Evolutionary conservation across 2,329 filamentous ascomycete genomes (phyloP), one percentile per base, ranked within the genome.

Genomic region (Botryotinia convoluta): DNA sequence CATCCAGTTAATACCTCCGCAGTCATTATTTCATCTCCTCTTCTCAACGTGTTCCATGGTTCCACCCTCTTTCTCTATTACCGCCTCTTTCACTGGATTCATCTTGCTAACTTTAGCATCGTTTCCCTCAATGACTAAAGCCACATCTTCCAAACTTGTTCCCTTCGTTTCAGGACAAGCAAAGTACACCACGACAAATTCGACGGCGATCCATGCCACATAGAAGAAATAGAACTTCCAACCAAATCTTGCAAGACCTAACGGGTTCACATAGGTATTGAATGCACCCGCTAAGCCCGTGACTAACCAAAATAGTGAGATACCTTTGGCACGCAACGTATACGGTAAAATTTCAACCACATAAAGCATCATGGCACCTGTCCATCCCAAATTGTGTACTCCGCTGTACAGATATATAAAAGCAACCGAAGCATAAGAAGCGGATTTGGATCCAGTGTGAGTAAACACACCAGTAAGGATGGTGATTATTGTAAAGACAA

Each of bases 41-140:
- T 61, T 65, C 61, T 73, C 73, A 35, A 74, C 37, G 69, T 74
- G 63, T n/a, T 73, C 71, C 60, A 42, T 35, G 9, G 4, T 48
- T 20, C 26, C 67, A 20, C 45, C 75, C 39, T 75, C 73, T 29
- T 79, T 76, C 32, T 74, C 67, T 44, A n/a, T 44, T 3, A 72
- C 44, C 14, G 29, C 73, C 54, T 76, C 71, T 22, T 48, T 60
- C 22, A 76, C 69, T 3, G 68, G 57, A 39, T 74, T 74, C 12
- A 61, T 65, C 57, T 73, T 74, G 45, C 74, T 73, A n/a, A 76
- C 70, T 16, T 63, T 69, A 9, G 87, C 87, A 62, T 87, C 84
- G 37, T 88, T 86, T 61, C 89, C 91, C 76, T 93, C 91, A 77
- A 93, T 92, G 79, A 92, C 90, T 76, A 88, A 86, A 62, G 90